Conservation (phyloP, 208 protist species). For the Leptomonas pyrrhocoris region DNA sequence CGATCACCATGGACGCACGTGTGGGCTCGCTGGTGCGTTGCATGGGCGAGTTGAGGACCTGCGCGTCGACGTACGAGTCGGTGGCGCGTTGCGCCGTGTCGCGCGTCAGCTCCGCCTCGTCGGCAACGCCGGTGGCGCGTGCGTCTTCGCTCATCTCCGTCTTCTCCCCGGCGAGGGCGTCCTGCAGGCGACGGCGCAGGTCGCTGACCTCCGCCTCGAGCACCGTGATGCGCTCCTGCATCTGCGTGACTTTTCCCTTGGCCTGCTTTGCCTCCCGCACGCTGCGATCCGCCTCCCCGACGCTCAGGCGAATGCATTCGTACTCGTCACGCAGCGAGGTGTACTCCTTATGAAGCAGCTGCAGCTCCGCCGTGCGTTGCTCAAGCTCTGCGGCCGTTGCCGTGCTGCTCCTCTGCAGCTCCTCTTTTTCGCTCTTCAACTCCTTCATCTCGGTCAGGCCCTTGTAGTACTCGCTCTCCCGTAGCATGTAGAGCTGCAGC, state of each 20-base stretch:
- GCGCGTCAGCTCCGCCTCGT: slow-evolving; percentile 8
- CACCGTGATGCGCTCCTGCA: slow-evolving; percentile 44
- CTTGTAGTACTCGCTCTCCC: slow-evolving; percentile 67
- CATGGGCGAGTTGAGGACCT: not conserved
- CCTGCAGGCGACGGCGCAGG: slow-evolving; percentile 25
- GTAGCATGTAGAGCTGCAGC: slow-evolving; percentile 45
- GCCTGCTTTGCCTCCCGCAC: slow-evolving; percentile 39
- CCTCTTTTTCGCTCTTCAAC: slow-evolving; percentile 27
- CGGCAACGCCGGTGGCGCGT: not conserved
- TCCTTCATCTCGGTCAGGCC: slow-evolving; percentile 40
- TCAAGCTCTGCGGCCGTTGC: slow-evolving; percentile 33
- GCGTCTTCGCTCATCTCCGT: slow-evolving; percentile 11
- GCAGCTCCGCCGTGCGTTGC: slow-evolving; percentile 54
- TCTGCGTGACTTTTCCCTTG: slow-evolving; percentile 39
- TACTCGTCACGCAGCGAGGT: slow-evolving; percentile 64
- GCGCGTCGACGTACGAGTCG: slow-evolving; percentile 13
- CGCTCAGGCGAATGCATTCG: slow-evolving; percentile 42
- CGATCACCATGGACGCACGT: slow-evolving; percentile 28
- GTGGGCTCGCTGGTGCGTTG: slow-evolving; percentile 20
- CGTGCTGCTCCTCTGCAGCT: slow-evolving; percentile 12
- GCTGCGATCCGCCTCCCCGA: slow-evolving; percentile 44
- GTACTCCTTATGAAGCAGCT: slow-evolving; percentile 68
- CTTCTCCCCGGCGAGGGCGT: not conserved
- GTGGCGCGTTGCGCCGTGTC: slow-evolving; percentile 12
- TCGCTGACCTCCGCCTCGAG: slow-evolving; percentile 44